Evolutionary conservation across 2,329 filamentous ascomycete species (phyloP).

Genomic region (Fusarium subglutinans): DNA sequence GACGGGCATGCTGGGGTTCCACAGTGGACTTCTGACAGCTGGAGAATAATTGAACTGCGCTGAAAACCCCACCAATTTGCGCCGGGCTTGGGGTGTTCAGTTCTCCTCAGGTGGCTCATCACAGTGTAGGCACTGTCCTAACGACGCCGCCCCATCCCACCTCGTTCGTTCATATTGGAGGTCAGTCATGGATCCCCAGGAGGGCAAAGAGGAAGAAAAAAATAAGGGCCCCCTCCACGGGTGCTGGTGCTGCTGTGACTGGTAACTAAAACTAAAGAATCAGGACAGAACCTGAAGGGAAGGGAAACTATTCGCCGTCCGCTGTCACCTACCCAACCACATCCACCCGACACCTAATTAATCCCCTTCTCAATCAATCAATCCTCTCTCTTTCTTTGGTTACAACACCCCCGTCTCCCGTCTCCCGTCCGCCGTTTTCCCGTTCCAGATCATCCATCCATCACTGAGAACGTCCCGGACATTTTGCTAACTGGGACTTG

Average conservation of each 20-base stretch:
- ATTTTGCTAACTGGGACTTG: constrained; percentile 31
- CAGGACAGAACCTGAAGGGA: not conserved
- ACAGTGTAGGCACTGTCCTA: constrained; percentile 28
- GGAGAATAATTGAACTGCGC: constrained; percentile 25
- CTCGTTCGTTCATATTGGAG: not conserved
- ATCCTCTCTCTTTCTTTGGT: constrained; percentile 1
- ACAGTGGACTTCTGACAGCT: constrained; percentile 29
- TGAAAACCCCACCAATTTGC: constrained; percentile 30
- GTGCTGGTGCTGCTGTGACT: not conserved
- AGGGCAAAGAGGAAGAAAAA: not conserved
- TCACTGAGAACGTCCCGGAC: constrained; percentile 23
- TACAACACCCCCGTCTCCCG: constrained; percentile 32
- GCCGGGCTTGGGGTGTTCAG: constrained; percentile 6
- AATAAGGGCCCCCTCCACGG: constrained; percentile 37
- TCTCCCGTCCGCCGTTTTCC: constrained; percentile 41
- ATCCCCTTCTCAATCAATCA: constrained; percentile 28
- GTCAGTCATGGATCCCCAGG: constrained; percentile 6
- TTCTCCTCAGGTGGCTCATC: constrained; percentile 10
- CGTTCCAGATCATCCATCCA: constrained; percentile 42
- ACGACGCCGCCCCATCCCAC: constrained; percentile 9
- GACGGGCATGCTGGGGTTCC: constrained; percentile 26
- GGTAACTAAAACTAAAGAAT: not conserved
- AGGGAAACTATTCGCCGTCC: constrained; percentile 16
- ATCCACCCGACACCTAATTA: constrained; percentile 32
- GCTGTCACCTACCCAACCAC: constrained; percentile 41